A percentile compares a stretch with the other conserved stretches of the same genome.
Conservation (phyloP, 2,329 filamentous ascomycete species). For the Xylariomycetidae sp. region DNA sequence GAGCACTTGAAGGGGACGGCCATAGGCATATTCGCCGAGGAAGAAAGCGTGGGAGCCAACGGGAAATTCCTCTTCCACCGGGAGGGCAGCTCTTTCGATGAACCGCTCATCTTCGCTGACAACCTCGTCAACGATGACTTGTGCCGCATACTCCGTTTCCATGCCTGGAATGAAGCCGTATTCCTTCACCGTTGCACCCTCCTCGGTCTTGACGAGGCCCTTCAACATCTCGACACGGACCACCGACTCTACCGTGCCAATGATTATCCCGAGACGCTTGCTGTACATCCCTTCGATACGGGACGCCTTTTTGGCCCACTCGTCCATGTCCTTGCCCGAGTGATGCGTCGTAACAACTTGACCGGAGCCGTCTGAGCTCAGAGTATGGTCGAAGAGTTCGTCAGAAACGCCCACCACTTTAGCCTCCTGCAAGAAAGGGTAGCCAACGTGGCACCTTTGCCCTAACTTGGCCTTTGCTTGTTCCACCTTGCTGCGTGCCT, state of each 20-base stretch:
- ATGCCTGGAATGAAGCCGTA: slow-evolving; percentile 81
- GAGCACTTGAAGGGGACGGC: slow-evolving; percentile 77
- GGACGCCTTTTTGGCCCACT: slow-evolving; percentile 78
- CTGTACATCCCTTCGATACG: slow-evolving; percentile 83
- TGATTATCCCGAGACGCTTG: slow-evolving; percentile 82
- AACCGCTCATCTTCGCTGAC: slow-evolving; percentile 89
- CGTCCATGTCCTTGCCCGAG: slow-evolving; percentile 66
- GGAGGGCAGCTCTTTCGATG: slow-evolving; percentile 79
- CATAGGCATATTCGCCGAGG: slow-evolving; percentile 88
- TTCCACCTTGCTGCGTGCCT: slow-evolving; percentile 62
- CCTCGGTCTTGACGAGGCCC: slow-evolving; percentile 82
- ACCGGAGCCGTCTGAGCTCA: slow-evolving; percentile 55
- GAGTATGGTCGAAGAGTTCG: slow-evolving; percentile 82
- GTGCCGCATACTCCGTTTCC: slow-evolving; percentile 85
- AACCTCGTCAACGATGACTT: slow-evolving; percentile 85
- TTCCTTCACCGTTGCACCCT: slow-evolving; percentile 87
- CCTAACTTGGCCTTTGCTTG: slow-evolving; percentile 75
- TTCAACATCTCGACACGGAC: slow-evolving; percentile 92
- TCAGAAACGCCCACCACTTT: slow-evolving; percentile 86
- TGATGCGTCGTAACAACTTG: slow-evolving; percentile 67
- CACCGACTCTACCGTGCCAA: slow-evolving; percentile 80
- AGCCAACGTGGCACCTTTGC: slow-evolving; percentile 82
- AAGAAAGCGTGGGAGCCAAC: slow-evolving; percentile 81
- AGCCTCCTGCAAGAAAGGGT: slow-evolving; percentile 91
- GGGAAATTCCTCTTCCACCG: slow-evolving; percentile 89